Evolutionary conservation across 129 eudicot genomes (phyloP).

Genomic region (Lactuca sativa): DNA sequence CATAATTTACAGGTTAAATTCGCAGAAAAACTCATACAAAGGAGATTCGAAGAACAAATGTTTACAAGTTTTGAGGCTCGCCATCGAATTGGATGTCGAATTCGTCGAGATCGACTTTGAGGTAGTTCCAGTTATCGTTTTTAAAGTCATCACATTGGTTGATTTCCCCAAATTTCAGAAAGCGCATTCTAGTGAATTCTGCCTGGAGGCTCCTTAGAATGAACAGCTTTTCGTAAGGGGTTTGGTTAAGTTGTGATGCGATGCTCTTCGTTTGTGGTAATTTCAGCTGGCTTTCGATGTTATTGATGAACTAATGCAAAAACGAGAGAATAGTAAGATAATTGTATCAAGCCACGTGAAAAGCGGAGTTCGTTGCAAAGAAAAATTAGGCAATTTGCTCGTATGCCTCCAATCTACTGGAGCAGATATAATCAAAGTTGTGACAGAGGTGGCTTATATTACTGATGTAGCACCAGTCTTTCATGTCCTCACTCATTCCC

Average conservation of each 20-base stretch:
- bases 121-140: constrained; percentile 38
- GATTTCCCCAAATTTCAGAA: neutral
- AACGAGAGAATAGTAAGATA: constrained; percentile 53
- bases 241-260: neutral
- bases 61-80: constrained; percentile 54
- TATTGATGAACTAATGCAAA: constrained; percentile 48
- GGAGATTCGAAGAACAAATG: constrained; percentile 37
- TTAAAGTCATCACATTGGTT: neutral
- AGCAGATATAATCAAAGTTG: constrained; percentile 65
- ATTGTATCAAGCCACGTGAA: constrained; percentile 63
- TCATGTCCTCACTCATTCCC: constrained; percentile 61
- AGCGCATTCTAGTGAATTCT: neutral
- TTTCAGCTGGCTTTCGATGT: constrained; percentile 55
- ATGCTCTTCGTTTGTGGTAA: constrained; percentile 1
- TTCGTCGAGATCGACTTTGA: constrained; percentile 64
- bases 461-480: constrained; percentile 67
- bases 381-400: constrained; percentile 52
- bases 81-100: constrained; percentile 61
- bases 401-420: constrained; percentile 52
- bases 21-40: constrained; percentile 21
- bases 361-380: constrained; percentile 46
- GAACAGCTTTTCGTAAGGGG: neutral
- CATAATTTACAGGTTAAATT: constrained; percentile 32
- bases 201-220: neutral
- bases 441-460: constrained; percentile 58